A percentile compares a stretch with the other conserved stretches of the same genome.
Conservation (phyloP, 495 filamentous ascomycete genomes). For the Lentithecium fluviatile region DNA sequence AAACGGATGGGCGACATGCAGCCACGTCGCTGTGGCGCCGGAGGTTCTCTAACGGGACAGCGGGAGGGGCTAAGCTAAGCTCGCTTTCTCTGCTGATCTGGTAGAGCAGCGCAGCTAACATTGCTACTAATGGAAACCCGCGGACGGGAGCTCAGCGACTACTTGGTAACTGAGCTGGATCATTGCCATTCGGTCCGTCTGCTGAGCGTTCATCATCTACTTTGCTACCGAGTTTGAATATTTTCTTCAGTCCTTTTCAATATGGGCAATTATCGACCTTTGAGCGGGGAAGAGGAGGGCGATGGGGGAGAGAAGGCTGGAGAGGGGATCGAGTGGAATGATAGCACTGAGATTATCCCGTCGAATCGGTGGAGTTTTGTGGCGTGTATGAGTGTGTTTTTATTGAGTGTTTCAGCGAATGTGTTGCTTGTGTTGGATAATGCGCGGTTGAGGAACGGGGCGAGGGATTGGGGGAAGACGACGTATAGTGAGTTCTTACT, state of each 20-base stretch:
- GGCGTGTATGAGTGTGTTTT: background rate
- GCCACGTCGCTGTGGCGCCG: no score
- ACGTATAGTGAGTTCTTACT: slow-evolving; percentile 9
- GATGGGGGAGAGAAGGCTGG: background rate
- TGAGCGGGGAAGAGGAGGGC: slow-evolving; percentile 4
- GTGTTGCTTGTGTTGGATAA: slow-evolving; percentile 2
- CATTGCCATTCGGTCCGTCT: no score
- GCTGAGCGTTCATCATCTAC: no score
- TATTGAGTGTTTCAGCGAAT: slow-evolving; percentile 15
- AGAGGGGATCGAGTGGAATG: slow-evolving; percentile 1
- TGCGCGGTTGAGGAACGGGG: background rate
- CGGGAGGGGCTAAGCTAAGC: no score
- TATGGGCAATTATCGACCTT: slow-evolving; percentile 1
- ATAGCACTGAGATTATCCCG: background rate
- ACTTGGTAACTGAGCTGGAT: no score
- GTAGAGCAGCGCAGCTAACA: background rate
- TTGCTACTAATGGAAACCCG: background rate
- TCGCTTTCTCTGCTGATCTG: background rate
- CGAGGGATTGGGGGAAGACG: slow-evolving; percentile 12
- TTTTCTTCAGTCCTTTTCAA: no score
- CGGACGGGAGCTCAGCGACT: no score
- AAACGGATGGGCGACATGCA: no score
- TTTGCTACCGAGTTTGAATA: no score
- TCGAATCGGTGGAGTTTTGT: background rate
- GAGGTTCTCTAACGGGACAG: no score